Percentiles rank a stretch among this genome's conserved stretches.
These are phyloP conservation scores for Aspergillus alliaceus DNA, from an alignment of 2,329 filamentous ascomycete species.

Conservation along the genomic window DNA sequence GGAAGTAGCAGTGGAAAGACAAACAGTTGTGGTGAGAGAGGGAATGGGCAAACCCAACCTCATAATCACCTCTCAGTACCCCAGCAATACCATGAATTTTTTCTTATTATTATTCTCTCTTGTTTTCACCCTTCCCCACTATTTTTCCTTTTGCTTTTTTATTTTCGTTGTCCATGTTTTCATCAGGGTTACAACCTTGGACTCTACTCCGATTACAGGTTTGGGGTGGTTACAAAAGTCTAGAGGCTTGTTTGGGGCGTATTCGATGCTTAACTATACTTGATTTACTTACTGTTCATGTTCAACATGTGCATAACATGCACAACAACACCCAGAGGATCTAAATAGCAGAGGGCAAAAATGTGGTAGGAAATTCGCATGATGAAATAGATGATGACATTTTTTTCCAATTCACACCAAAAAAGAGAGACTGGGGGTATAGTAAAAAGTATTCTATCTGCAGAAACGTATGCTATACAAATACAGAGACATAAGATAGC, in stretches of 20 bases:
- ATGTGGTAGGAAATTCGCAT: slow-evolving; percentile 16
- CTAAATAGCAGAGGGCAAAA: slow-evolving; percentile 7
- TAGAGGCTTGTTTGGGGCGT: slow-evolving; percentile 20
- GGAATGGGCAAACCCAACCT: not conserved
- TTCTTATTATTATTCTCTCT: slow-evolving; percentile 4
- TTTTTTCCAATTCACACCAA: not conserved
- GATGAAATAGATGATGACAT: slow-evolving; percentile 23
- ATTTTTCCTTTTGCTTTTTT: slow-evolving; percentile 6
- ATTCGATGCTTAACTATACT: slow-evolving; percentile 15
- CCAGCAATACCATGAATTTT: slow-evolving; percentile 13
- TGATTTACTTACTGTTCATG: slow-evolving; percentile 13
- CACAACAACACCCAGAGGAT: slow-evolving; percentile 10
- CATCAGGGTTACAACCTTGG: slow-evolving; percentile 9
- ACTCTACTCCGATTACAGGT: slow-evolving; percentile 12
- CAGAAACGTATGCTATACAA: slow-evolving; percentile 18
- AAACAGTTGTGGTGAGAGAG: not conserved
- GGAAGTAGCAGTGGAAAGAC: not conserved
- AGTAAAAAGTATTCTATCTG: slow-evolving; percentile 24
- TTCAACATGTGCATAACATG: slow-evolving; percentile 13
- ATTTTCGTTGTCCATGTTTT: slow-evolving; percentile 15
- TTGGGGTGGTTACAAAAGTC: slow-evolving; percentile 22
- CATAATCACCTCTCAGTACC: not conserved
- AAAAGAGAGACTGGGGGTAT: slow-evolving; percentile 24
- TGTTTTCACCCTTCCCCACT: slow-evolving; percentile 6
- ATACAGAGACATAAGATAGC: not conserved